Evolutionary conservation across 108 stramenopile genomes (phyloP).

Genomic region (Thalassiosira profunda): DNA sequence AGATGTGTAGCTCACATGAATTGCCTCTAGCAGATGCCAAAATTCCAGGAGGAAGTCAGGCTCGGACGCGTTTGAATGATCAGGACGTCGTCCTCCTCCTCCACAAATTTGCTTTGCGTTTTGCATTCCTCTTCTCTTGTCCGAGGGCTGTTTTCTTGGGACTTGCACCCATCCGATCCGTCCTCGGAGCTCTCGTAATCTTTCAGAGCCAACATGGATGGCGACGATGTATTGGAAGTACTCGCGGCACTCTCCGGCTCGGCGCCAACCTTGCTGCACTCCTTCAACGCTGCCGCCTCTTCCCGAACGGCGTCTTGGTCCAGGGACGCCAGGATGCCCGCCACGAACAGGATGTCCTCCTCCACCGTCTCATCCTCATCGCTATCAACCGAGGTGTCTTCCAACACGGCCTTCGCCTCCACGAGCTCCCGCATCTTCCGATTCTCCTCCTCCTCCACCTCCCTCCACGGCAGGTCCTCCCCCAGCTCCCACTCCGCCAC

Average conservation of each 20-base stretch:
- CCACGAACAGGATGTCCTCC: conserved; percentile 28
- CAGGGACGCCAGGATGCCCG: conserved; percentile 37
- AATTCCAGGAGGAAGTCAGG: conserved; percentile 28
- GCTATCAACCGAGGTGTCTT: background rate
- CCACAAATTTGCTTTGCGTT: background rate
- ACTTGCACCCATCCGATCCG: background rate
- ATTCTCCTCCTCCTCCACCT: conserved; percentile 16
- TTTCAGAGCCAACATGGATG: conserved; percentile 2
- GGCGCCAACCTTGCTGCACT: background rate
- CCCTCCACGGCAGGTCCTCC: conserved; percentile 50
- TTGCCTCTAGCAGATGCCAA: conserved; percentile 11
- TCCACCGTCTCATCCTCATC: background rate
- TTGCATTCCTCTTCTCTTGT: background rate
- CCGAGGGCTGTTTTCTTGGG: background rate
- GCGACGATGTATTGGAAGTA: background rate
- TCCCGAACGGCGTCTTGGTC: background rate
- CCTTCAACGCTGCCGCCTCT: no score
- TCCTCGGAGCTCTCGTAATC: background rate
- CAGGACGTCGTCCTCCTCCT: background rate
- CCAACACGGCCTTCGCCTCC: background rate
- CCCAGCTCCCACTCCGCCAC: conserved; percentile 42
- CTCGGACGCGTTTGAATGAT: background rate
- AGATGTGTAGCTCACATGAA: background rate
- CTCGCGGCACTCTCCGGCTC: background rate
- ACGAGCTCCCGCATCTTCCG: conserved; percentile 5